phyloP scores from a whole-genome alignment of 179 eudicot genomes.

The Drosera spatulata region DNA sequence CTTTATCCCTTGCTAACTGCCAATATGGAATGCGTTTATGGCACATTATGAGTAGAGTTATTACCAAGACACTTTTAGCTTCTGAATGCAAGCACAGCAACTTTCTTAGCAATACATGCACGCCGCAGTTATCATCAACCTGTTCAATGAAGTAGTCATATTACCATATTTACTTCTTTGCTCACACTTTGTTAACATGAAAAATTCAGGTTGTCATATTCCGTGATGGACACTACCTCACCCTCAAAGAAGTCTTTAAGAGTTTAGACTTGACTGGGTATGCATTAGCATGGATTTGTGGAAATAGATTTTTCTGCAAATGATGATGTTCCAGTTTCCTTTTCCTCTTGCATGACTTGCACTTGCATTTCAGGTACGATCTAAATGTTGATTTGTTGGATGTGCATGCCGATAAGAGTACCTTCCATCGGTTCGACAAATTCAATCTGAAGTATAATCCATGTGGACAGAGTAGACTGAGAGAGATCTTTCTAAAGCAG shows the following conservation, averaged over 20 bases:
- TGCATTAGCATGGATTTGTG: constrained; percentile 4
- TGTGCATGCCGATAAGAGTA: constrained; percentile 83
- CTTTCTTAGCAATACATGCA: no score
- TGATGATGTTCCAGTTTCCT: constrained; percentile 3
- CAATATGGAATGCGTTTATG: background rate
- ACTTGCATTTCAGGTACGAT: constrained; percentile 44
- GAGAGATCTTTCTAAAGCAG: constrained; percentile 78
- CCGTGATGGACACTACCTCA: constrained; percentile 74
- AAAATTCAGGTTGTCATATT: constrained; percentile 65
- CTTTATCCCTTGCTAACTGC: constrained; percentile 1
- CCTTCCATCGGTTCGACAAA: constrained; percentile 80
- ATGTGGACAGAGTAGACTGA: constrained; percentile 82
- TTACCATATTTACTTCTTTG: background rate
- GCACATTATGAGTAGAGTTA: background rate
- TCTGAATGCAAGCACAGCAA: background rate
- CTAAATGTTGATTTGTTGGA: constrained; percentile 77
- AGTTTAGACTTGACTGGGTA: constrained; percentile 80
- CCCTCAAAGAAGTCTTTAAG: constrained; percentile 79
- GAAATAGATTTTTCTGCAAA: background rate
- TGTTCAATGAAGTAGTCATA: no score
- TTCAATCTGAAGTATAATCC: constrained; percentile 85
- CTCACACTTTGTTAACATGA: constrained; percentile 9
- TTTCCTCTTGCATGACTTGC: constrained; percentile 4
- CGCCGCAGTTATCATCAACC: no score
- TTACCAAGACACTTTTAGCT: background rate